A percentile compares a stretch with the other conserved stretches of the same genome.
phyloP scores from a whole-genome alignment of 139 green algal genomes.

The Chlamydomonas incerta region DNA sequence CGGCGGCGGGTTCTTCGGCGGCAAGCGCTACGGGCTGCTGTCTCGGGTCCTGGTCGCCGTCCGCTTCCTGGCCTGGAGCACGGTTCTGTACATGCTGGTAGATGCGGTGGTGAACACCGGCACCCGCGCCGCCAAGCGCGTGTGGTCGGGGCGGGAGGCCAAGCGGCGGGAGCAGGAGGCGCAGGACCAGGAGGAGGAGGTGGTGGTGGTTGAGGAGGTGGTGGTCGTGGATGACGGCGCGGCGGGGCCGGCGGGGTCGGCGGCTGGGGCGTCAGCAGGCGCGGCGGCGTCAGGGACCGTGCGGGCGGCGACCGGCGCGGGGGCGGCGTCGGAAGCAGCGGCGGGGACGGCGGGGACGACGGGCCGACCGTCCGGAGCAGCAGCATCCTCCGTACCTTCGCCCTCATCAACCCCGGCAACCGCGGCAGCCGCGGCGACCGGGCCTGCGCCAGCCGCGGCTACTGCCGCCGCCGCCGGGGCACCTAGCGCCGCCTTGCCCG shows the following conservation, averaged over 20 bases:
- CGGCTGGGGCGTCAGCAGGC: neutral
- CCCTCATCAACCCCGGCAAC: no score
- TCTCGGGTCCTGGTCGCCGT: neutral
- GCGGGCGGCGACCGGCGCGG: neutral
- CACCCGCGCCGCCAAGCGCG: neutral
- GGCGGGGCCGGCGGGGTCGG: neutral
- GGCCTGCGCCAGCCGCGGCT: neutral
- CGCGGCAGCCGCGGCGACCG: neutral
- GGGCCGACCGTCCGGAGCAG: neutral
- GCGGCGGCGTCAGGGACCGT: neutral
- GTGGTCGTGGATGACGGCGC: neutral
- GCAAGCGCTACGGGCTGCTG: conserved; percentile 19
- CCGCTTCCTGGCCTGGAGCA: conserved; percentile 23
- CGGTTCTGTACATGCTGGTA: conserved; percentile 33
- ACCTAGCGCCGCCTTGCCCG: neutral
- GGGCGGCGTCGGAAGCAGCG: neutral
- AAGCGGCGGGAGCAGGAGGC: neutral
- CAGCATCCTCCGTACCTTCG: no score
- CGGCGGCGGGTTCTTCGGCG: neutral
- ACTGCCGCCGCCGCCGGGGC: neutral
- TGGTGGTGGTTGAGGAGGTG: neutral
- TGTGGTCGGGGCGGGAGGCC: neutral
- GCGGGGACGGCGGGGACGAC: neutral
- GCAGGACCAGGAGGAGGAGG: neutral
- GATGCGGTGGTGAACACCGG: neutral